phyloP scores from a whole-genome alignment of 177 flowering plant species.

The Tripterygium wilfordii region DNA sequence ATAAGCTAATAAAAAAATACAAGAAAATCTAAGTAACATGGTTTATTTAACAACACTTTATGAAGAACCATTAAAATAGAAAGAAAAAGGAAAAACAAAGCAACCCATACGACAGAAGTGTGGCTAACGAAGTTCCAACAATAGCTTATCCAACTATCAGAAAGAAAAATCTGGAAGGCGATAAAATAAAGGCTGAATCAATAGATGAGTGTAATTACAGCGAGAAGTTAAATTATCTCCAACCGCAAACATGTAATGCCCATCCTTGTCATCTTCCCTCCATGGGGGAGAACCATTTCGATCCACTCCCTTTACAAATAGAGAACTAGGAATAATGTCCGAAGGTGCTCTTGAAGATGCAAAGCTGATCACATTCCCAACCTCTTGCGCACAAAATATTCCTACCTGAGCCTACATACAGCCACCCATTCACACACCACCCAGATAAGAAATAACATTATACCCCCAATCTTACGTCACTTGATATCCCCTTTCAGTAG shows the following conservation, averaged over 20 bases:
- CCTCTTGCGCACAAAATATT: slow-evolving; percentile 81
- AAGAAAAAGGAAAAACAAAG: no score
- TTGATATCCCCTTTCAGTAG: background rate
- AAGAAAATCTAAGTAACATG: no score
- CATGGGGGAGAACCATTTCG: slow-evolving; percentile 93
- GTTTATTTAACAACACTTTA: no score
- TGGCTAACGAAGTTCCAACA: no score
- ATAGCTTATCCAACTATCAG: no score
- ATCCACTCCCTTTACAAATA: slow-evolving; percentile 64
- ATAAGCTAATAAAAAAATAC: no score
- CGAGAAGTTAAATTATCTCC: slow-evolving; percentile 95
- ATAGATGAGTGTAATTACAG: slow-evolving; percentile 77
- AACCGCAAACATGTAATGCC: slow-evolving; percentile 88
- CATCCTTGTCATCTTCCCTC: slow-evolving; percentile 96
- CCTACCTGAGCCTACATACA: slow-evolving; percentile 99
- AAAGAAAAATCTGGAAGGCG: no score
- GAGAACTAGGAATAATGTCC: slow-evolving; percentile 44
- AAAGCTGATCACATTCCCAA: slow-evolving; percentile 79
- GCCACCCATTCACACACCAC: slow-evolving; percentile 65
- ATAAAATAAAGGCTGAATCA: no score
- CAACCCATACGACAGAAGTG: no score
- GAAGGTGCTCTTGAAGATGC: slow-evolving; percentile 55
- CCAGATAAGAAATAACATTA: slow-evolving; percentile 18
- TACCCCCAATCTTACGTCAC: background rate
- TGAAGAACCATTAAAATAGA: no score